Percentiles rank a stretch among this genome's conserved stretches.
Evolutionary conservation across 129 eudicot species (phyloP).

Genomic region (Scalesia atractyloides): DNA sequence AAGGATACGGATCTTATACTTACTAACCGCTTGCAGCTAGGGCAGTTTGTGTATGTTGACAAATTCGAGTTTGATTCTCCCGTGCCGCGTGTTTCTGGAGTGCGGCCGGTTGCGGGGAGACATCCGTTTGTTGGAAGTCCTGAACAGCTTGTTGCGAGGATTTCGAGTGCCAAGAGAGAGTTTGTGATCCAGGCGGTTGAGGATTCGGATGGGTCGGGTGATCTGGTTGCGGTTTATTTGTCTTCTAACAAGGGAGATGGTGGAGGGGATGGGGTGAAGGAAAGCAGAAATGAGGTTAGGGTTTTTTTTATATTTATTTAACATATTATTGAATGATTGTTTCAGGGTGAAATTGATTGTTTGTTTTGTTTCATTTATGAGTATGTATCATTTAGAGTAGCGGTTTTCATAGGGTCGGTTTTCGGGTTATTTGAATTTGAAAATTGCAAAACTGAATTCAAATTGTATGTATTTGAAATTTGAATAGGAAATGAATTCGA

Average conservation of each 20-base stretch:
- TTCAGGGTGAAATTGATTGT: no score
- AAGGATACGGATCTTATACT: slow-evolving; percentile 78
- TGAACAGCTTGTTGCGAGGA: slow-evolving; percentile 57
- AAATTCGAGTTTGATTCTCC: slow-evolving; percentile 58
- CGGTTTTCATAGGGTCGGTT: no score
- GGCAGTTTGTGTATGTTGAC: slow-evolving; percentile 84
- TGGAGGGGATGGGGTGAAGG: slow-evolving; percentile 27
- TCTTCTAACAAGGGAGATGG: slow-evolving; percentile 34
- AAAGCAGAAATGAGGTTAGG: slow-evolving; percentile 39
- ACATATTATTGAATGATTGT: no score
- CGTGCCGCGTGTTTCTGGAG: slow-evolving; percentile 58
- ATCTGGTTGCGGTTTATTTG: slow-evolving; percentile 52
- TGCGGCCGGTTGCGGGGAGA: slow-evolving; percentile 79
- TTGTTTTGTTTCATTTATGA: no score
- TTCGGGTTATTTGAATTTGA: no score
- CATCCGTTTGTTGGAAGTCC: slow-evolving; percentile 85
- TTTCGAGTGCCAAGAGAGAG: slow-evolving; percentile 47
- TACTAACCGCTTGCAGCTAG: slow-evolving; percentile 79
- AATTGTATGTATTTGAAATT: no score
- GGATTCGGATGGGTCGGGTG: slow-evolving; percentile 57
- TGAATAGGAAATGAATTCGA: no score
- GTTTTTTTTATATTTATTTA: not conserved
- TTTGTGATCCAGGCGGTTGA: slow-evolving; percentile 62
- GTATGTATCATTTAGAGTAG: no score
- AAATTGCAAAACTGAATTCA: no score